These are phyloP conservation scores for Passiflora organensis DNA, from an alignment of 345 rosid species.

Conservation along the genomic window DNA sequence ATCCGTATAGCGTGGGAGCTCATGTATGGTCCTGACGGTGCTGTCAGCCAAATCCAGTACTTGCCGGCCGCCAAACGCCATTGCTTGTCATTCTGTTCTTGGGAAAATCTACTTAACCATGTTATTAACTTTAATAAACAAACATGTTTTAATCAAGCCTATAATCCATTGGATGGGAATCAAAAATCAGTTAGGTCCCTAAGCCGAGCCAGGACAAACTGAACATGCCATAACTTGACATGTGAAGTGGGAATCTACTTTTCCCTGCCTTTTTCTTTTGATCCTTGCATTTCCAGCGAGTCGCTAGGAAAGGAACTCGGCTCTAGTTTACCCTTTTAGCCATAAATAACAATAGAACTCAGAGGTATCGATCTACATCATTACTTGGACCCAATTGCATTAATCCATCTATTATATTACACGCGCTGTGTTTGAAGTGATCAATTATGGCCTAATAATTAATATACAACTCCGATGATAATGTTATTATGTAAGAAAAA, in stretches of 20 bases:
- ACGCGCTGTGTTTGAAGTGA: conserved; percentile 10
- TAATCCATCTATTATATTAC: conserved; percentile 10
- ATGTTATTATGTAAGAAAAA: conserved; percentile 9
- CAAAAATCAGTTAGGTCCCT: background rate
- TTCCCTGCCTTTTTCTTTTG: conserved; percentile 15
- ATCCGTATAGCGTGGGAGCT: too few relatives aligned
- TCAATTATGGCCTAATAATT: conserved; percentile 15
- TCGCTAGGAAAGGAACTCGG: conserved; percentile 26
- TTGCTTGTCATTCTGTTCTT: background rate
- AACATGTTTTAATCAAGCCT: background rate
- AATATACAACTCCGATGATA: conserved; percentile 8
- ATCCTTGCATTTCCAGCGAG: conserved; percentile 33
- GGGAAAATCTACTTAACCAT: background rate
- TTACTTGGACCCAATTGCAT: conserved; percentile 14
- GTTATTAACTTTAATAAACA: background rate
- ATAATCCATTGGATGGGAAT: background rate
- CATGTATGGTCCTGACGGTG: background rate
- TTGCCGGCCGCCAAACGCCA: conserved; percentile 6
- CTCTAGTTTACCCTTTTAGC: conserved; percentile 12
- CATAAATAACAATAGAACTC: conserved; percentile 8
- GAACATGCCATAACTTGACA: conserved; percentile 31
- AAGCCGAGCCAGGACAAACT: conserved; percentile 21
- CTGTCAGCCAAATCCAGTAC: background rate
- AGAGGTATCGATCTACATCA: conserved; percentile 18
- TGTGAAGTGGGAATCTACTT: conserved; percentile 47